Evolutionary conservation across 345 rosid species (phyloP), one percentile per base, ranked within the genome.

Genomic region (Schrenkiella parvula): DNA sequence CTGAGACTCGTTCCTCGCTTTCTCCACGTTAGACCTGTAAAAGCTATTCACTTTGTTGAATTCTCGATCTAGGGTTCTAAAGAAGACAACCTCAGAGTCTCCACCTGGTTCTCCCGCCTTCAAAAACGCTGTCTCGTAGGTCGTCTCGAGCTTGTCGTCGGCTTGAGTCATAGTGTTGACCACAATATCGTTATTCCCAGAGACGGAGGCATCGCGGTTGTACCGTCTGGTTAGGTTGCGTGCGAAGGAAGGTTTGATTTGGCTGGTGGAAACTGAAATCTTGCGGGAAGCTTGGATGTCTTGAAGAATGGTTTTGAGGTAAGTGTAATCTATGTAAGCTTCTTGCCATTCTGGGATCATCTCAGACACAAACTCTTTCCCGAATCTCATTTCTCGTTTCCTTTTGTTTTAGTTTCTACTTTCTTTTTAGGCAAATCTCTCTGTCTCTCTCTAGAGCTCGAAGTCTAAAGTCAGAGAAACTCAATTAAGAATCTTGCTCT

Each of bases 291-390:
- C 44, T 31, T 61, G 76, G 2, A 85, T 25, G 1, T 79, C 79
- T 75, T 86, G 86, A 76, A 90, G 78, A 35, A 84, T 15, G 19
- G 71, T 35, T 62, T 90, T 90, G 63, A 90, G 84, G 59, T 55
- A 23, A 48, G 69, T 77, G 82, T 88, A 91, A 42, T 91, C 84
- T 84, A 91, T 79, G 74, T 91, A 91, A 54, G 95, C 97, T 39
- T 83, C 84, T 38, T 82, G 84, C 95, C 97, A 91, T 73, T 91
- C 97, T 18, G 76, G 91, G 66, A 88, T 88, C 91, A 87, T 74
- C 28, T 91, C 87, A 9, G 85, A 75, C 12, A 71, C 69, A 51
- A 91, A 91, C 71, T 88, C 91, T 73, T 85, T 86, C 18, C 90
- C 96, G 21, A 90, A 90, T 82, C 84, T 90, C 96, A 90, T 89